Base-by-base conservation (phyloP, 805 yeast genomes). In the Teunomyces funiuensis region DNA sequence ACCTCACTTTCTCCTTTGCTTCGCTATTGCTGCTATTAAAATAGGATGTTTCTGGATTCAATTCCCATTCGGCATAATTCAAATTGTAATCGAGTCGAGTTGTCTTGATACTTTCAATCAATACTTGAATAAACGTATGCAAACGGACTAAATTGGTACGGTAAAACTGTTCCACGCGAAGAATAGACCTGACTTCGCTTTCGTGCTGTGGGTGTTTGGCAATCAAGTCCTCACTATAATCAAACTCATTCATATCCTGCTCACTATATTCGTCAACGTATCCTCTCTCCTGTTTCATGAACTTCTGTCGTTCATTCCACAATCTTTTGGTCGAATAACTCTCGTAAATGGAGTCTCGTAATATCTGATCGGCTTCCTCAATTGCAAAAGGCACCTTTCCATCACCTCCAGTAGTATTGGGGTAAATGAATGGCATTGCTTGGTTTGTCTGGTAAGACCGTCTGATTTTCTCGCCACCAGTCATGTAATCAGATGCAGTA, bases 271-370 rank as follows among this genome's bases (percentile, higher is more conserved):
- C 61, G 36, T 50, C 50, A 0, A 57, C 22, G 25, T 46, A 55
- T 1, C 89, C 90, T 37, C 88, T 66, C 51, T 89, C 96, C 46
- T 83, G 83, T 33, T 71, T 65, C 76, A 86, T 82, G 49, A 88
- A 88, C 15, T 71, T 59, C 43, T 83, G 85, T 40, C 90, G 71
- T 44, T 84, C 91, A 19, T 71, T 60, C 80, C 89, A 82, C 33
- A 90, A 61, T 53, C 90, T 89, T 44, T 79, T 74, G 11, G 79
- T 70, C n/a, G 82, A 76, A 41, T 86, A 76, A 36, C 85, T 82
- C 16, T 84, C 83, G 42, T 79, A 71, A 2, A 87, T 74, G 11
- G 85, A 77, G 8, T 76, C 65, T 20, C 75, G 71, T 46, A 88
- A 76, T 6, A 91, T 74, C 10, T 76, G 76, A 17, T 87, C 74